Base-by-base conservation (phyloP, 2,329 filamentous ascomycete species). In the Periconia digitata region DNA sequence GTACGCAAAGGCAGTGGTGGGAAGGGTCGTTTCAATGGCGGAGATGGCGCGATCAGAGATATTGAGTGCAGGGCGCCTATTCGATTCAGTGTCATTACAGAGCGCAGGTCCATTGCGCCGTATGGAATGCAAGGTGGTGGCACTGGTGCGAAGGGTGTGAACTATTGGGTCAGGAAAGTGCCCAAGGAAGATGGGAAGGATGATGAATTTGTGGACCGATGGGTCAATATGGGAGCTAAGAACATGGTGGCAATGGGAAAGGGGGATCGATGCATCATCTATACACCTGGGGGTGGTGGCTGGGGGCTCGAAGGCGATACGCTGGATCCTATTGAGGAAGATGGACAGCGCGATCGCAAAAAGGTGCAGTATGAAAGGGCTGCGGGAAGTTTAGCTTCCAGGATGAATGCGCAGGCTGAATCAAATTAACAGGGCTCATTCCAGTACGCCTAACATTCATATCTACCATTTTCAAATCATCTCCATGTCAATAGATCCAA, bases 51-150 rank as follows among this genome's bases (percentile, higher is more conserved):
- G 18, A 56, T 64, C 2, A 56, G 71, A 1, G 71, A 74, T 43
- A 64, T 74, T 7, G 66, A 74, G 53, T 68, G 68, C 3, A 54
- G 64, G 0, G 51, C 62, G 1, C 63, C 63, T 8, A 13, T 73
- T 13, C 62, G 66, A 50, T 68, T 63, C 2, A 66, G 64, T 20
- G 69, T 75, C 23, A 55, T 75, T 12, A 72, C 64, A 12, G 72
- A 74, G 13, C 55, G 71, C 1, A 55, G 72, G 1, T 67, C 70
- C 2, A 66, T 66, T 40, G 49, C 54, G 3, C 69, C 71, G 0
- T 73, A 69, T 18, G 71, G 71, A 3, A 66, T 72, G 64, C 54
- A 54, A 2, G 70, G 69, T 1, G 69, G 72, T 1, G 42, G 54
- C 3, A 46, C 59, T 0, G 69, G 60, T 0, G 43, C 44, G 37